Evolutionary conservation across 2,329 filamentous ascomycete genomes (phyloP).

Genomic region (Botrytis galanthina): DNA sequence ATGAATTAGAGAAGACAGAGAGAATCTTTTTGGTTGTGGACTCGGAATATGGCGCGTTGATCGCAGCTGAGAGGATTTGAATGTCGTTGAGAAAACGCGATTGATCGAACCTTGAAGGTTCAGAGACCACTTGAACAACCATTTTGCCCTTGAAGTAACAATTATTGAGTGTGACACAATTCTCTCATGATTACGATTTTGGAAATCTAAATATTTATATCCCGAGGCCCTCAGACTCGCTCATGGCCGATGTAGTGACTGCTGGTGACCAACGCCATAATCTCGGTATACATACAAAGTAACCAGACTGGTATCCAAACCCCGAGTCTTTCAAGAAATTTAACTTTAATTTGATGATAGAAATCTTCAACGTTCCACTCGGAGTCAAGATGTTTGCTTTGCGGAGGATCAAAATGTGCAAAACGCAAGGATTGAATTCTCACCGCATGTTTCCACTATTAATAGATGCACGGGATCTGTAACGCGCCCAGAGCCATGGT

Average conservation of each 20-base stretch:
- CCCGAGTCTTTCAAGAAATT: not conserved
- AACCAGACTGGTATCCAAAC: not conserved
- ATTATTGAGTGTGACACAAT: not conserved
- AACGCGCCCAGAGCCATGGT: not conserved
- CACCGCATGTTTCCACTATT: not conserved
- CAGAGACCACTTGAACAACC: not conserved
- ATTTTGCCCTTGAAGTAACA: not conserved
- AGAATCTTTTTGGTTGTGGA: not conserved
- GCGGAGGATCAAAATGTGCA: not conserved
- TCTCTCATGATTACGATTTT: too few relatives aligned
- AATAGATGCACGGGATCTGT: not conserved
- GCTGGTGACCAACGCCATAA: too few relatives aligned
- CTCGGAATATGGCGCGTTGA: conserved; percentile 7
- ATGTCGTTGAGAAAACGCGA: not conserved
- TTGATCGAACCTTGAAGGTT: not conserved
- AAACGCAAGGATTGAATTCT: not conserved
- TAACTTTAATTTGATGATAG: not conserved
- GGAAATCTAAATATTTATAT: not conserved
- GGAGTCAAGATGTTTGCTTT: not conserved
- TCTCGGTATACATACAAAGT: not conserved
- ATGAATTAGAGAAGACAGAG: not conserved
- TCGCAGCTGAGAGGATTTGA: not conserved
- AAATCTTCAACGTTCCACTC: not conserved
- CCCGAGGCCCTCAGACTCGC: not conserved
- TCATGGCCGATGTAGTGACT: not conserved